Percentiles rank a stretch among this genome's conserved stretches.
Evolutionary conservation across 306 rosid genomes (phyloP).

Genomic region (Cucurbita argyrosperma): DNA sequence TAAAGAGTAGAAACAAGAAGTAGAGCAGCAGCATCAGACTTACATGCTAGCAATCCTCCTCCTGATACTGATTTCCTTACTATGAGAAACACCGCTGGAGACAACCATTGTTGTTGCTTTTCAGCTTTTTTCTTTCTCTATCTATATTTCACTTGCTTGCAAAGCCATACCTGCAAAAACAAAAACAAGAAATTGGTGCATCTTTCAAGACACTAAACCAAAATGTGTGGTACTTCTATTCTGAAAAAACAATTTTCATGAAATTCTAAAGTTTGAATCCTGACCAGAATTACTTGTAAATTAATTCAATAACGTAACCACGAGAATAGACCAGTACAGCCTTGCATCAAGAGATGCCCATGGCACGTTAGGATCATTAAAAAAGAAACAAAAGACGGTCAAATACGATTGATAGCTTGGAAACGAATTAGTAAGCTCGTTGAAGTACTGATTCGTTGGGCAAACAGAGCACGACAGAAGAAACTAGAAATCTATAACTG

Average conservation of each 20-base stretch:
- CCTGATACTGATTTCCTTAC: slow-evolving; percentile 57
- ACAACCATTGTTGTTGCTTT: slow-evolving; percentile 31
- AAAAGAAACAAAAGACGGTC: neutral
- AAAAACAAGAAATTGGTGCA: neutral
- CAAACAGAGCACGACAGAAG: neutral
- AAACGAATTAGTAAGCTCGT: neutral
- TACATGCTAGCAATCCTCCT: slow-evolving; percentile 80
- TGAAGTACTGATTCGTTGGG: neutral
- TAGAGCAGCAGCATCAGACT: slow-evolving; percentile 6
- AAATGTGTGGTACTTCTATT: neutral
- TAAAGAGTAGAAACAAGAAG: neutral
- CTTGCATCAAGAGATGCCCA: neutral
- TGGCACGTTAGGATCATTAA: neutral
- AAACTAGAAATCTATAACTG: neutral
- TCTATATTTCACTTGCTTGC: neutral
- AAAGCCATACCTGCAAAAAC: neutral
- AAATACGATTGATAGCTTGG: neutral
- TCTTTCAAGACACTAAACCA: neutral
- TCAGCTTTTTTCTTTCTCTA: neutral
- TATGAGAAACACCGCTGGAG: slow-evolving; percentile 44
- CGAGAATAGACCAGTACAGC: neutral
- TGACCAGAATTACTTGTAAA: neutral
- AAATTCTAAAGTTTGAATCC: neutral
- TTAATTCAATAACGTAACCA: neutral
- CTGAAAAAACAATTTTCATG: neutral